Percentiles rank a stretch among this genome's conserved stretches.
Evolutionary conservation across 805 yeast species (phyloP).

Genomic region (Yarrowia phangngaensis): DNA sequence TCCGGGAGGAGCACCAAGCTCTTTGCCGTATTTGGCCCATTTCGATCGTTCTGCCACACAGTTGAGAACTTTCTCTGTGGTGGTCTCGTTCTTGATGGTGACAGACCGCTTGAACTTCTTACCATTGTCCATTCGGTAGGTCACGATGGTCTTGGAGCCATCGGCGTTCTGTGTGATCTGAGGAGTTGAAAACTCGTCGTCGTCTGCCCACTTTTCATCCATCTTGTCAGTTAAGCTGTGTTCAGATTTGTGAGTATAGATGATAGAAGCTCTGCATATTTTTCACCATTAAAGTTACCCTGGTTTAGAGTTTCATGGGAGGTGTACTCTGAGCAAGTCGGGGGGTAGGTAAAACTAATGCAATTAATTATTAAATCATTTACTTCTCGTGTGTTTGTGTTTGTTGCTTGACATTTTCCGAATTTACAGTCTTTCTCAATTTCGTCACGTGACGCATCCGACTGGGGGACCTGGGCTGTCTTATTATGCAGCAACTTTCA

Average conservation of each 20-base stretch:
- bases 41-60: slow-evolving; percentile 80
- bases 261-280: slow-evolving; percentile 22
- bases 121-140: slow-evolving; percentile 61
- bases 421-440: too few relatives aligned
- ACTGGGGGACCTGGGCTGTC: too few relatives aligned
- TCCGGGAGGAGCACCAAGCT: slow-evolving; percentile 67
- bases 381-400: too few relatives aligned
- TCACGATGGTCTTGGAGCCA: slow-evolving; percentile 83
- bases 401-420: too few relatives aligned
- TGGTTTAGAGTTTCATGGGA: slow-evolving; percentile 19
- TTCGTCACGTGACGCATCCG: too few relatives aligned
- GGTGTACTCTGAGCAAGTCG: slow-evolving; percentile 3
- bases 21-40: slow-evolving; percentile 87
- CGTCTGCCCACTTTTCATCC: slow-evolving; percentile 46
- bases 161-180: slow-evolving; percentile 74
- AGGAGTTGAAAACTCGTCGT: slow-evolving; percentile 55
- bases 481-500: too few relatives aligned
- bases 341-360: not conserved
- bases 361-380: too few relatives aligned
- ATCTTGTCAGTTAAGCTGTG: slow-evolving; percentile 53
- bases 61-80: slow-evolving; percentile 78
- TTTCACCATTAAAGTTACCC: slow-evolving; percentile 24
- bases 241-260: slow-evolving; percentile 8
- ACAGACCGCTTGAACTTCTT: slow-evolving; percentile 85
- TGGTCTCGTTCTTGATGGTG: slow-evolving; percentile 69